Base-by-base conservation (phyloP, 257 asterid species). In the Voacanga thouarsii region DNA sequence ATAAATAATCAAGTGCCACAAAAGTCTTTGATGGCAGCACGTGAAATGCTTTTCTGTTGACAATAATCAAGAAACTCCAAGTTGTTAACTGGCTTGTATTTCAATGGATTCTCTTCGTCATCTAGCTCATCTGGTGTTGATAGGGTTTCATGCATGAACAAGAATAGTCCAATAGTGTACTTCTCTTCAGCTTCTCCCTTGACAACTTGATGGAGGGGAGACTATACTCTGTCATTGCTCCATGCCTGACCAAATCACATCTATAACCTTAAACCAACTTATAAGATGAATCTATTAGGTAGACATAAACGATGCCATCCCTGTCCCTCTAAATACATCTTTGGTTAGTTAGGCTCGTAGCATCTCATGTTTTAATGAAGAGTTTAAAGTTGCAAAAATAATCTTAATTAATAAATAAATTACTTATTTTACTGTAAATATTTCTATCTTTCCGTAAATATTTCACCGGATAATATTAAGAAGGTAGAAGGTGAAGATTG, bases 381-480 rank as follows among this genome's bases (percentile, higher is more conserved):
- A n/a, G n/a, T n/a, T n/a, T n/a, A n/a, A n/a, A n/a, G n/a, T n/a
- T n/a, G n/a, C n/a, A n/a, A n/a, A n/a, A n/a, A n/a, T n/a, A n/a
- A n/a, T n/a, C n/a, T n/a, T n/a, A n/a, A n/a, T n/a, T n/a, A n/a
- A n/a, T n/a, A n/a, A n/a, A n/a, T n/a, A n/a, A n/a, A n/a, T n/a
- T n/a, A n/a, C n/a, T n/a, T n/a, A n/a, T n/a, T n/a, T n/a, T n/a
- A n/a, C n/a, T n/a, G n/a, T n/a, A n/a, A n/a, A n/a, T n/a, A n/a
- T n/a, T n/a, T n/a, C n/a, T n/a, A n/a, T n/a, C 50, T 86, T 82
- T 43, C 89, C 84, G 2, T 77, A 44, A 77, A 77, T 37, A 89
- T 90, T 33, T 92, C 97, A 2, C 96, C 97, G 0, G 94, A 96
- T 87, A 90, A 84, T 80, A 92, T 90, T 19, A 92, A 74, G 7